Evolutionary conservation across 192 early-diverging fungal species (phyloP).

Genomic region (Linnemannia elongata): DNA sequence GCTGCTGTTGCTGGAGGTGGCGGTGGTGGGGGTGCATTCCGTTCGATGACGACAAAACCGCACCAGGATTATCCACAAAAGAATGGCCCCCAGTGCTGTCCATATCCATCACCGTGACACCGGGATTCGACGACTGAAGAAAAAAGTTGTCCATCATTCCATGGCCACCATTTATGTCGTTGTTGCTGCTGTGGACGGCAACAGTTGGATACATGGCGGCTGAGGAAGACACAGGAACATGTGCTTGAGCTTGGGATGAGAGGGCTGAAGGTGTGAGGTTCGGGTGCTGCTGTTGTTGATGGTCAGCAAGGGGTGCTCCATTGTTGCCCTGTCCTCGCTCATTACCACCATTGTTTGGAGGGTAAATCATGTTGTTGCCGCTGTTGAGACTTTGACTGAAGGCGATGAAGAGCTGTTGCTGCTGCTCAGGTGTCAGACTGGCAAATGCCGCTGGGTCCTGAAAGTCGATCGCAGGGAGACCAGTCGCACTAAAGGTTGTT

Average conservation of each 20-base stretch:
- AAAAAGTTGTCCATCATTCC: neutral
- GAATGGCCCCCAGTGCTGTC: neutral
- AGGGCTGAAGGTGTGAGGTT: neutral
- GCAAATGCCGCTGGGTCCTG: slow-evolving; percentile 36
- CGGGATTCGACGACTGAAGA: neutral
- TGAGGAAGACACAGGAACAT: neutral
- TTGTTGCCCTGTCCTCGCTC: neutral
- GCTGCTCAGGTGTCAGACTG: slow-evolving; percentile 20
- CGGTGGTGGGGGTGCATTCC: neutral
- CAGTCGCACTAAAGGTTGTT: neutral
- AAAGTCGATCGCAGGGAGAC: slow-evolving; percentile 5
- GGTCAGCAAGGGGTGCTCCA: too few relatives aligned
- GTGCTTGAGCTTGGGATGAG: neutral
- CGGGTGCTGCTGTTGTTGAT: neutral
- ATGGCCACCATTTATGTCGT: neutral
- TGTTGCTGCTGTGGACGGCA: neutral
- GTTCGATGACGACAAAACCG: neutral
- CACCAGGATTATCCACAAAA: too few relatives aligned
- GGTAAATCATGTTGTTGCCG: neutral
- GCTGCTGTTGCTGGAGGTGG: slow-evolving; percentile 9
- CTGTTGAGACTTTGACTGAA: slow-evolving; percentile 32
- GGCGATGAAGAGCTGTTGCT: slow-evolving; percentile 36
- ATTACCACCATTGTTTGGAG: neutral
- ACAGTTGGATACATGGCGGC: neutral
- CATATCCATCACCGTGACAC: neutral